These are phyloP conservation scores for Tribonema minus DNA, from an alignment of 108 stramenopile species.

Conservation along the genomic window DNA sequence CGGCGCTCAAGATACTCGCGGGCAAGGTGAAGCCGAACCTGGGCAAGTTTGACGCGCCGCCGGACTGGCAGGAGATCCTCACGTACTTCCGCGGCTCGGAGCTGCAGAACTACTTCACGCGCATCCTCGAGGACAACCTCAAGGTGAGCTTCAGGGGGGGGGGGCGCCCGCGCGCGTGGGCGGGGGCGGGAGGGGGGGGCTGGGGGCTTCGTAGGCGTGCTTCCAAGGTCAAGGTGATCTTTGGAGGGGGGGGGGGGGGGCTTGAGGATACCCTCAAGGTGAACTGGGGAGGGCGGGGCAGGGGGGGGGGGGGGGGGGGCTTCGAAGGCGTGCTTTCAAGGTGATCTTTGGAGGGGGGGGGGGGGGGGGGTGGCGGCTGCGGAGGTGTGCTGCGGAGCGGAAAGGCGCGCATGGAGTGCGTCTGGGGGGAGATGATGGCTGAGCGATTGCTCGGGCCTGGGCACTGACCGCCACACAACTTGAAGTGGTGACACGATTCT, in stretches of 20 bases:
- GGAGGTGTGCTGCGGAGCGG: too few relatives aligned
- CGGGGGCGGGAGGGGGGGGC: too few relatives aligned
- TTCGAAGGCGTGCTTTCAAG: too few relatives aligned
- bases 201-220: background rate
- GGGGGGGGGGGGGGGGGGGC: background rate
- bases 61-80: constrained; percentile 97
- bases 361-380: too few relatives aligned
- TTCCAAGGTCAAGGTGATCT: background rate
- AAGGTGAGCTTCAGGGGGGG: constrained; percentile 51
- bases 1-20: constrained; percentile 89
- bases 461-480: too few relatives aligned
- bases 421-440: too few relatives aligned
- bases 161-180: too few relatives aligned
- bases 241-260: background rate
- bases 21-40: constrained; percentile 98
- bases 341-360: too few relatives aligned
- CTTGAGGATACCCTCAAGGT: background rate
- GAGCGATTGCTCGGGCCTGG: too few relatives aligned
- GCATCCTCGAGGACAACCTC: constrained; percentile 92
- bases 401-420: too few relatives aligned
- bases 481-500: too few relatives aligned
- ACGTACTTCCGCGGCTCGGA: constrained; percentile 94
- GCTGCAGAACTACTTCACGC: constrained; percentile 97
- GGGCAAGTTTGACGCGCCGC: constrained; percentile 76
- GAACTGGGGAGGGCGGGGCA: background rate